Conservation (phyloP, 2,329 filamentous ascomycete species). For the Fusarium albosuccineum region DNA sequence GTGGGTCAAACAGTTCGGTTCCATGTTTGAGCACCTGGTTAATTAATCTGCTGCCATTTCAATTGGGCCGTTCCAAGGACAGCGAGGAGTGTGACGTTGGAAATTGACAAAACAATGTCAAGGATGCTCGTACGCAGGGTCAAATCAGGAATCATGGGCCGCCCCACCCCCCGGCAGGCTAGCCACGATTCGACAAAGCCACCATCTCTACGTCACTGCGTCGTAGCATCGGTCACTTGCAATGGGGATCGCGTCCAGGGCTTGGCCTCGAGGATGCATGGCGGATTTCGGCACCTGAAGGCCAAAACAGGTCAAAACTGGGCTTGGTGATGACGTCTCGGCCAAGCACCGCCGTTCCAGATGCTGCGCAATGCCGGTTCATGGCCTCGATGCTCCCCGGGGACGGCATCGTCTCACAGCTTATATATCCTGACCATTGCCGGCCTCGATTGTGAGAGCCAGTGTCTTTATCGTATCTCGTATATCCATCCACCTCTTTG, state of each 20-base stretch:
- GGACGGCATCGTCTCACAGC: slow-evolving; percentile 12
- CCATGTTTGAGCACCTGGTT: slow-evolving; percentile 13
- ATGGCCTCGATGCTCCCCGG: slow-evolving; percentile 19
- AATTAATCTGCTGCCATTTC: slow-evolving; percentile 11
- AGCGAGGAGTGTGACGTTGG: slow-evolving; percentile 34
- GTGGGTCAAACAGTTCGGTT: slow-evolving; percentile 21
- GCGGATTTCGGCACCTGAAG: slow-evolving; percentile 26
- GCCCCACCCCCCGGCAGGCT: slow-evolving; percentile 33
- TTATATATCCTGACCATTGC: slow-evolving; percentile 24
- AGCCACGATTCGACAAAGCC: slow-evolving; percentile 45
- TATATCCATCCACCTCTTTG: slow-evolving; percentile 9
- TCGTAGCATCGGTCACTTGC: slow-evolving; percentile 30
- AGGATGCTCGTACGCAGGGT: slow-evolving; percentile 27
- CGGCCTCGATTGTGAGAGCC: slow-evolving; percentile 8
- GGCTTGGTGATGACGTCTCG: slow-evolving; percentile 44
- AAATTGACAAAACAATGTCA: slow-evolving; percentile 18
- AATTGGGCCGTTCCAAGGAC: slow-evolving; percentile 34
- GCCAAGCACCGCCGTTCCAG: slow-evolving; percentile 33
- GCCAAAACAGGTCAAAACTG: slow-evolving; percentile 22
- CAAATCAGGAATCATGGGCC: slow-evolving; percentile 42
- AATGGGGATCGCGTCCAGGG: slow-evolving; percentile 30
- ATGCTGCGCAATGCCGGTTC: slow-evolving; percentile 31
- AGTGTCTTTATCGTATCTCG: slow-evolving; percentile 21
- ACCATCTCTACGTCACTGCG: slow-evolving; percentile 43
- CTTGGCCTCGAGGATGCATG: slow-evolving; percentile 34